Evolutionary conservation across 495 filamentous ascomycete species (phyloP).

Genomic region (Penicillium bovifimosum): DNA sequence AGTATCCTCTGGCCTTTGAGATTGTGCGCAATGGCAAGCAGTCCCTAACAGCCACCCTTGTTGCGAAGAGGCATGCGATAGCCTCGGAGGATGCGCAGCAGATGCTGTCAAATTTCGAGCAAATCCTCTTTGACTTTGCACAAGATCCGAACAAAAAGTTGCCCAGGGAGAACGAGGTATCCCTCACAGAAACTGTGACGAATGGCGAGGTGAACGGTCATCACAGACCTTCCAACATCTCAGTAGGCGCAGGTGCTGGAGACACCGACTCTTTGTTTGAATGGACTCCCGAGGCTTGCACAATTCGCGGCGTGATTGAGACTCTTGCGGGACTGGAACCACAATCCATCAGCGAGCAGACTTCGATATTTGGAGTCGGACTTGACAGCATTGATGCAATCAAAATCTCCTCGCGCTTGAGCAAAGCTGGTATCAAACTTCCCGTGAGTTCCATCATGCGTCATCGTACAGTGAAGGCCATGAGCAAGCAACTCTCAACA

Average conservation of each 20-base stretch:
- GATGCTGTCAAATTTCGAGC: constrained; percentile 24
- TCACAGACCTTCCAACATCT: background rate
- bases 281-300: constrained; percentile 48
- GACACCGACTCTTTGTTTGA: constrained; percentile 29
- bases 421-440: constrained; percentile 49
- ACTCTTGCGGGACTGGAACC: constrained; percentile 48
- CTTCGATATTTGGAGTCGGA: constrained; percentile 75
- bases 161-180: constrained; percentile 10
- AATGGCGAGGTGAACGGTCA: constrained; percentile 1
- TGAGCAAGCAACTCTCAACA: constrained; percentile 28
- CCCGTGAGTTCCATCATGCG: constrained; percentile 65
- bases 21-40: constrained; percentile 45
- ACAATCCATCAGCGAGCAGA: constrained; percentile 46
- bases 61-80: constrained; percentile 32
- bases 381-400: constrained; percentile 88
- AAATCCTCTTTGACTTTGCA: constrained; percentile 20
- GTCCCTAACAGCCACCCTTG: constrained; percentile 48
- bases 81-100: constrained; percentile 14
- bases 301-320: constrained; percentile 55
- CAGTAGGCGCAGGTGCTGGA: background rate
- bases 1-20: constrained; percentile 74
- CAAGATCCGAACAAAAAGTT: constrained; percentile 15
- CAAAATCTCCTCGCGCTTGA: constrained; percentile 63
- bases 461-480: constrained; percentile 55
- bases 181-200: background rate